Base-by-base conservation (phyloP, 2,329 filamentous ascomycete genomes). In the Grosmannia clavigera region DNA sequence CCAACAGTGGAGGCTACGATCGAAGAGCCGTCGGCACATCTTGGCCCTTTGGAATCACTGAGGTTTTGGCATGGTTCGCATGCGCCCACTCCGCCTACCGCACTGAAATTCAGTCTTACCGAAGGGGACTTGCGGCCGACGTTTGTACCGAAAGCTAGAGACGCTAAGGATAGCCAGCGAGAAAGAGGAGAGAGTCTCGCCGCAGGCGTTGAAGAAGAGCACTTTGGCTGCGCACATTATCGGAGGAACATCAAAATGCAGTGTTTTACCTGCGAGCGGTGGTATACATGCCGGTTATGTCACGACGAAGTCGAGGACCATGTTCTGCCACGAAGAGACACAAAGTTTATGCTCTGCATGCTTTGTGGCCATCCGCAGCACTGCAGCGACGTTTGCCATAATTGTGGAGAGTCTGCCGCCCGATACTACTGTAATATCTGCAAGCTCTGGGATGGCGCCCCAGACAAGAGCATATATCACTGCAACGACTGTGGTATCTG, bases 331-430 rank as follows among this genome's bases (percentile, higher is more conserved):
- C 84, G 94, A 58, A 86, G 85, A 66, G 87, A 89, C 66, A 99
- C 92, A 9, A 87, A 86, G 71, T 87, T 96, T 68, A 99, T 99
- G 94, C 81, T 99, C 6, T 99, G 94, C 72, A 99, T 99, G 94
- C 78, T 91, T 33, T 99, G 94, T 71, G 84, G 85, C 7, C 90
- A 87, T 60, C 86, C 94, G 2, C 94, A 99, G 68, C 82, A 82
- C 60, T 92, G 88, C 3, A 84, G 83, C 35, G 90, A 95, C 64
- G 79, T 83, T 58, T 99, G 94, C 71, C 78, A 81, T 57, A 79
- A 83, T 60, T 99, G 94, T 70, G 87, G 85, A 22, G 83, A 85
- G 65, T 82, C 84, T 61, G 83, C 90, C 7, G 91, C 92, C 14
- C 87, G 87, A 68, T 97, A 97, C 72, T 99, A 95, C 70, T 99